Percentiles rank a stretch among this genome's conserved stretches.
These are phyloP conservation scores for Psilocybe tampanensis DNA, from an alignment of 768 basidiomycete species.

Conservation along the genomic window DNA sequence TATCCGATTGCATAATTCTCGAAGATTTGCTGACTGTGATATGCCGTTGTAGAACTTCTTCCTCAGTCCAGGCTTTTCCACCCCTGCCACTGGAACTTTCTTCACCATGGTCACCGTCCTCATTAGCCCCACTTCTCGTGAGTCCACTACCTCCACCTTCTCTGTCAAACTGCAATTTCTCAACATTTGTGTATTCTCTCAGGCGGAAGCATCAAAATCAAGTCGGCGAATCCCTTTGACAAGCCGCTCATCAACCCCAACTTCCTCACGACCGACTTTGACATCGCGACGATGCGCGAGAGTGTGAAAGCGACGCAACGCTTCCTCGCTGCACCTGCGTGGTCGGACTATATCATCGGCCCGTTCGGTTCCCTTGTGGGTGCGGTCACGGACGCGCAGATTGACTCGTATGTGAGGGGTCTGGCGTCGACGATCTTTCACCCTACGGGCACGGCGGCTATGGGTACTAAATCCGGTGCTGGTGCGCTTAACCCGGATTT, in stretches of 20 bases:
- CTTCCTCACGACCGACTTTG: constrained; percentile 10
- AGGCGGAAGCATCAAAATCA: constrained; percentile 41
- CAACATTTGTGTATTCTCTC: background rate
- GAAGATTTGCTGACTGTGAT: background rate
- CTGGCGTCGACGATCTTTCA: constrained; percentile 25
- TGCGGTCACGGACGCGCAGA: constrained; percentile 22
- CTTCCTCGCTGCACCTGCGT: constrained; percentile 25
- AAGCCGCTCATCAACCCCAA: constrained; percentile 32
- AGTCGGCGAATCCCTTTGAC: constrained; percentile 48
- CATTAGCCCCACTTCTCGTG: constrained; percentile 38
- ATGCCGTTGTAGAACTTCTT: constrained; percentile 19
- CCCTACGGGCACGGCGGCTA: constrained; percentile 28
- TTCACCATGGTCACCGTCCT: constrained; percentile 28
- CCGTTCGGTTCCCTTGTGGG: constrained; percentile 12
- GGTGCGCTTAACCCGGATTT: constrained; percentile 33
- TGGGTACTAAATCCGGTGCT: no score
- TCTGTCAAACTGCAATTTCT: background rate
- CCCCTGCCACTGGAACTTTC: constrained; percentile 32
- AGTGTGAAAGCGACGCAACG: constrained; percentile 16
- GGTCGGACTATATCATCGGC: constrained; percentile 24
- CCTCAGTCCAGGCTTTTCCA: constrained; percentile 11
- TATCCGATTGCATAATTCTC: background rate
- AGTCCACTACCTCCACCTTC: background rate
- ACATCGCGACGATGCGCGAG: constrained; percentile 25
- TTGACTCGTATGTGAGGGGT: constrained; percentile 23